Percentiles rank a stretch among this genome's conserved stretches.
These are phyloP conservation scores for Przewalskia tangutica DNA, from an alignment of 257 asterid species.

Conservation along the genomic window DNA sequence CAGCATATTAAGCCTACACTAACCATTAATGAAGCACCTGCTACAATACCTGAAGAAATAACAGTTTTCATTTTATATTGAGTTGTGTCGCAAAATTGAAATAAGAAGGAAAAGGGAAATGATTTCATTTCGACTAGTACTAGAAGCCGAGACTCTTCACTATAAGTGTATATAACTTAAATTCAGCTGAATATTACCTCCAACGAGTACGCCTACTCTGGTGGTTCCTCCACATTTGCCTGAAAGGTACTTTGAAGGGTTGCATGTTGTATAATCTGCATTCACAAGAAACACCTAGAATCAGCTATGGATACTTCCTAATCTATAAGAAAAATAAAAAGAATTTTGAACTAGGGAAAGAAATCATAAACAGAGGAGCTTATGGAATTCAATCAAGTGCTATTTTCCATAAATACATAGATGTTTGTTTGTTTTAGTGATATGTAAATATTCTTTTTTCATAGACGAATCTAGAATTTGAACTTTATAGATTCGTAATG, in stretches of 20 bases:
- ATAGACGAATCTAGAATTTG: too few relatives aligned
- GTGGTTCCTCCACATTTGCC: constrained; percentile 85
- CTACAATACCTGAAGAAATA: constrained; percentile 42
- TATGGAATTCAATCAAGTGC: too few relatives aligned
- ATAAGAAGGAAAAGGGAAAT: not conserved
- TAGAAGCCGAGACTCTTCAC: not conserved
- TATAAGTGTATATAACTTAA: not conserved
- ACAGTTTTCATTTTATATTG: not conserved
- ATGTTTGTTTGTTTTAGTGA: too few relatives aligned
- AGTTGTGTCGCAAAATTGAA: not conserved
- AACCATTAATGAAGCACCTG: constrained; percentile 57
- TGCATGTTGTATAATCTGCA: constrained; percentile 49
- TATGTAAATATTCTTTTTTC: too few relatives aligned
- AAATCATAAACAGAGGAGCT: too few relatives aligned
- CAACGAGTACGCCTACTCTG: constrained; percentile 52
- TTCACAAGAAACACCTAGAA: not conserved
- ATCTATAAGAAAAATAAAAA: too few relatives aligned
- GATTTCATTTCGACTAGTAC: not conserved
- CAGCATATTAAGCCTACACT: constrained; percentile 41
- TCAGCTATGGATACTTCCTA: not conserved
- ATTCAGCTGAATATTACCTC: constrained; percentile 33
- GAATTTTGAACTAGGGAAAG: too few relatives aligned
- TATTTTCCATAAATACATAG: too few relatives aligned
- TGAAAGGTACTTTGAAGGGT: constrained; percentile 56
- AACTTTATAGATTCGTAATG: too few relatives aligned